A percentile compares a stretch with the other conserved stretches of the same genome.
phyloP scores from a whole-genome alignment of 2,329 filamentous ascomycete species.

The Cryphonectria radicalis region DNA sequence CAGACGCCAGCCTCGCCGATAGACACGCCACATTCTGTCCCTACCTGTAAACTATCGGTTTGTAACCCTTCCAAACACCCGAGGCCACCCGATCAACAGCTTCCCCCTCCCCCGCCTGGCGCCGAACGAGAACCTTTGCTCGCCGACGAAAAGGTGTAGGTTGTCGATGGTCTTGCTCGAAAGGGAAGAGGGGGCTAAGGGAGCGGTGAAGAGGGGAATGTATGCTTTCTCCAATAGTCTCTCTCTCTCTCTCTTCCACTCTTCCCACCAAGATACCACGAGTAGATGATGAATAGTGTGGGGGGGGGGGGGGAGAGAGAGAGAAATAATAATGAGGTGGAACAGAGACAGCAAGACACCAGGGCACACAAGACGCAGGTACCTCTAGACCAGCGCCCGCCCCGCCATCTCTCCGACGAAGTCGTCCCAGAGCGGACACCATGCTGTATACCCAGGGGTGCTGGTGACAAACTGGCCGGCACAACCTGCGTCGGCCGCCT shows the following conservation, averaged over 20 bases:
- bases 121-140: neutral
- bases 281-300: neutral
- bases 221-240: neutral
- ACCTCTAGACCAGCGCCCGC: slow-evolving; percentile 12
- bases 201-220: neutral
- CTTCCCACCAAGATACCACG: neutral
- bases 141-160: neutral
- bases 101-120: neutral
- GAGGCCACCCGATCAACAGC: neutral
- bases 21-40: neutral
- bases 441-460: slow-evolving; percentile 30
- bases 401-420: slow-evolving; percentile 30
- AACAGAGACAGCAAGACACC: no score
- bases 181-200: neutral
- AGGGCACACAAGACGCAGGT: neutral
- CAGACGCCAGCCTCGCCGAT: neutral
- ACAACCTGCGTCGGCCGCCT: slow-evolving; percentile 28
- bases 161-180: neutral
- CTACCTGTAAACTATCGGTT: neutral
- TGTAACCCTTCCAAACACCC: neutral
- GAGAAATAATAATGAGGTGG: neutral
- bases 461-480: slow-evolving; percentile 33
- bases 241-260: no score
- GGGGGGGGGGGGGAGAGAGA: no score
- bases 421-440: slow-evolving; percentile 31